Percentiles rank a stretch among this genome's conserved stretches.
Evolutionary conservation across 2,329 filamentous ascomycete genomes (phyloP).

Genomic region (Neofusicoccum umdonicola): DNA sequence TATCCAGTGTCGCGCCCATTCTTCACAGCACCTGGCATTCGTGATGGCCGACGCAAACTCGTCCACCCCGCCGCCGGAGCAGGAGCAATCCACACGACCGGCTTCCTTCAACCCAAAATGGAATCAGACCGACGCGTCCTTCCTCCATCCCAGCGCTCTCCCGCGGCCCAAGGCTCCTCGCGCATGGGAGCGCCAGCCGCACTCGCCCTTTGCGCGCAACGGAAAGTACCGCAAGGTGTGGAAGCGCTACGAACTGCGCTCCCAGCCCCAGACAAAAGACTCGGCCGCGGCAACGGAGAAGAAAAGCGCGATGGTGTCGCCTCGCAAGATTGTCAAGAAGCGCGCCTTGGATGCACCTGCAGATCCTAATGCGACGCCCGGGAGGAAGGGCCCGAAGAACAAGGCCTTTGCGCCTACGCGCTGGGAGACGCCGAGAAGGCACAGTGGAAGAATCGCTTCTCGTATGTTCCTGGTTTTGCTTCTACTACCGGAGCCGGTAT

Average conservation of each 20-base stretch:
- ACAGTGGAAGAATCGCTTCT: constrained; percentile 5
- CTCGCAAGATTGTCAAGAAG: constrained; percentile 46
- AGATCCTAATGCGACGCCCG: constrained; percentile 22
- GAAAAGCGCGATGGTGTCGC: constrained; percentile 30
- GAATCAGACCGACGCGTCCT: constrained; percentile 41
- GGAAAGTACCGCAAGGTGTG: constrained; percentile 47
- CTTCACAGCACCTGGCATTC: not conserved
- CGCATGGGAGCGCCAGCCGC: constrained; percentile 50
- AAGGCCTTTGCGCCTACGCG: constrained; percentile 36
- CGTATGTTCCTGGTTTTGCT: not conserved
- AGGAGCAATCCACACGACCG: constrained; percentile 28
- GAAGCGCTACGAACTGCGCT: constrained; percentile 41
- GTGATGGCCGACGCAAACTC: constrained; percentile 25
- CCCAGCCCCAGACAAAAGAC: constrained; percentile 20
- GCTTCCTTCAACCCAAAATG: constrained; percentile 29
- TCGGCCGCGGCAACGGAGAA: constrained; percentile 19
- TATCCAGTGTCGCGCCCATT: not conserved
- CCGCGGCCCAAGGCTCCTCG: constrained; percentile 43
- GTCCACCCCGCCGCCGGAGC: constrained; percentile 21
- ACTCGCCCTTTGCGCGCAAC: constrained; percentile 37
- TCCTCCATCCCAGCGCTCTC: constrained; percentile 41
- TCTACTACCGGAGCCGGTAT: not conserved
- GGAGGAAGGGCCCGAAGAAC: constrained; percentile 24
- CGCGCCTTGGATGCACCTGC: constrained; percentile 36
- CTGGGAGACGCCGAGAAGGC: constrained; percentile 21